A percentile compares a stretch with the other conserved stretches of the same genome.
Conservation (phyloP, 768 basidiomycete species). For the Boletus rubroflammeus region DNA sequence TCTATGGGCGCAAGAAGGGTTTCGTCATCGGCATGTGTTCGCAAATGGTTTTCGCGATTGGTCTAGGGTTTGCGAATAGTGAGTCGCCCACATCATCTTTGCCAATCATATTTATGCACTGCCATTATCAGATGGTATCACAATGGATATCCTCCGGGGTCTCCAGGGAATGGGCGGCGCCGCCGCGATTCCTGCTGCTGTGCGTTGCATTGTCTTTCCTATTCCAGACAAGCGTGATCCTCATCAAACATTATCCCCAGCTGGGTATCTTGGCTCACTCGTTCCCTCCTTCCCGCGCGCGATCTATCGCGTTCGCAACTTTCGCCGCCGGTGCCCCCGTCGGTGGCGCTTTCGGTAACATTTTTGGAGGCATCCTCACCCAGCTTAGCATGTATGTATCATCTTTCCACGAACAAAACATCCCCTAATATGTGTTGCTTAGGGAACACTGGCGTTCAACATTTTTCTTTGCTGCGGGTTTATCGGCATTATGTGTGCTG, state of each 20-base stretch:
- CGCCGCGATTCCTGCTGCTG: constrained; percentile 69
- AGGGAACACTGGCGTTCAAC: constrained; percentile 61
- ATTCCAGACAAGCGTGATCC: neutral
- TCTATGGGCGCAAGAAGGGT: constrained; percentile 67
- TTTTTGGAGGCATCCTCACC: constrained; percentile 70
- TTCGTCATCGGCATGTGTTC: constrained; percentile 60
- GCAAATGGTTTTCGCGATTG: constrained; percentile 57
- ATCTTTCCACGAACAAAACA: neutral
- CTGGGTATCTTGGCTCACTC: constrained; percentile 79
- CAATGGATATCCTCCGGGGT: constrained; percentile 68
- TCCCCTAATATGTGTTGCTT: neutral
- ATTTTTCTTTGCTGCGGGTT: constrained; percentile 57
- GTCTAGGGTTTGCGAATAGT: constrained; percentile 62
- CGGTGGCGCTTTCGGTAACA: constrained; percentile 67
- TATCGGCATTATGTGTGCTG: constrained; percentile 50
- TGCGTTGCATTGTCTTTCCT: constrained; percentile 31
- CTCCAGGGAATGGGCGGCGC: constrained; percentile 80
- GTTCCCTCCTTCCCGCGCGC: constrained; percentile 64
- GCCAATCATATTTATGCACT: neutral
- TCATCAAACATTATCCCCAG: constrained; percentile 30
- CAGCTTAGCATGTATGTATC: constrained; percentile 42
- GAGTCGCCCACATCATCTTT: constrained; percentile 1
- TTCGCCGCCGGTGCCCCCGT: constrained; percentile 85
- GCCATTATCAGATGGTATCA: constrained; percentile 46
- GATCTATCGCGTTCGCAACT: constrained; percentile 76